Evolutionary conservation across 176 grass and related monocot species (phyloP), one percentile per base, ranked within the genome.

Genomic region (Luzula sylvatica): DNA sequence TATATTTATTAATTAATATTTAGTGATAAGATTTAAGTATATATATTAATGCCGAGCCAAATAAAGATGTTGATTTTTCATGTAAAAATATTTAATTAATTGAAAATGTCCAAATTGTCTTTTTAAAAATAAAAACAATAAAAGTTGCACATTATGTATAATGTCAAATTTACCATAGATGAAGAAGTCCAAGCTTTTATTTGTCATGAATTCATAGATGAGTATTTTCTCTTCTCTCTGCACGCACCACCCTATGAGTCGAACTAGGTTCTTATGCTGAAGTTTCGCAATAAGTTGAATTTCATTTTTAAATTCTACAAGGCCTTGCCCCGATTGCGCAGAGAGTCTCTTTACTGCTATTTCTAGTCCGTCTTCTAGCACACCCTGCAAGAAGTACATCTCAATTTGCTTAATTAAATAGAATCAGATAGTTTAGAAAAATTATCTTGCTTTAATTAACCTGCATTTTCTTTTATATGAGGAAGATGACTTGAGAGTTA

Each of bases 271-370:
- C 42, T 30, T 52, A 15, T 69, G 65, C 17, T 69, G 65, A 16
- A 69, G 50, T 50, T 69, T 69, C 7, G 65, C 65, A 3, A 69
- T 66, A 13, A 66, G 62, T 13, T 28, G 14, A 18, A 54, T 55
- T 55, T 56, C 65, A 28, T 69, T 69, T 26, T 69, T 55, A 41
- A 70, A 70, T 46, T 70, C 66, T 14, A 30, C 25, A 11, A 68
- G 5, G 8, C 65, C 65, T 53, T 68, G 65, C 11, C 30, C 48
- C 30, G 65, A 68, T 23, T 16, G 22, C 17, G 49, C 24, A 9
- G 50, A 53, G 3, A 68, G 23, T 49, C 65, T 54, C 19, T 68
- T 68, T 5, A 68, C 65, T 20, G 65, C 65, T 43, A 68, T 26
- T 35, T 68, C 65, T 41, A 42, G 15, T 42, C 27, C 65, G 16